These are phyloP conservation scores for Salvia sclarea DNA, from an alignment of 305 asterid genomes.

Conservation along the genomic window DNA sequence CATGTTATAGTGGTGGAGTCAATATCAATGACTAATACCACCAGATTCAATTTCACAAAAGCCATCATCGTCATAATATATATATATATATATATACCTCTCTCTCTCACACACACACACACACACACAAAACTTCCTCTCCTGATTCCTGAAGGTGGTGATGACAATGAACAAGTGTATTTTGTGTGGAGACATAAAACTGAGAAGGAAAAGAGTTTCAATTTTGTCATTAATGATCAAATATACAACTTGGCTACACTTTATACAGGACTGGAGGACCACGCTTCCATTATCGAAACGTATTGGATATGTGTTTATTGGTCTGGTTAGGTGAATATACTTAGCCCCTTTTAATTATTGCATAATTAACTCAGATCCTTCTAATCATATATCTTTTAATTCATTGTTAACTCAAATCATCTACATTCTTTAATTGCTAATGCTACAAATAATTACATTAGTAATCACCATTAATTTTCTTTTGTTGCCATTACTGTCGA, in stretches of 20 bases:
- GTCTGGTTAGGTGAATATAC: constrained; percentile 30
- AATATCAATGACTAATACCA: constrained; percentile 49
- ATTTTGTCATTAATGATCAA: constrained; percentile 25
- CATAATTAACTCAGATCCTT: not conserved
- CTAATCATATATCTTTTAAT: not conserved
- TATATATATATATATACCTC: not conserved
- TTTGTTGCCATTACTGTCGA: constrained; percentile 1
- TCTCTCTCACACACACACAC: not conserved
- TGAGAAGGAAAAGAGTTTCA: constrained; percentile 18
- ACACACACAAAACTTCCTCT: not conserved
- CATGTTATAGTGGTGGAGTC: constrained; percentile 43
- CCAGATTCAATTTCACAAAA: constrained; percentile 41
- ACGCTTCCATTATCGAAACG: constrained; percentile 41
- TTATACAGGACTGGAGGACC: constrained; percentile 41
- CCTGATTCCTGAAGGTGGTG: constrained; percentile 32
- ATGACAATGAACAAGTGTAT: constrained; percentile 30
- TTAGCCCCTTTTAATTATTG: constrained; percentile 7
- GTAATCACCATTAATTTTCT: not conserved
- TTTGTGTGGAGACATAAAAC: constrained; percentile 15
- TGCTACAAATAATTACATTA: constrained; percentile 18
- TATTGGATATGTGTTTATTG: not conserved
- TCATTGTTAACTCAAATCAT: not conserved
- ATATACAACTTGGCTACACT: constrained; percentile 36
- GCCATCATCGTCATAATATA: constrained; percentile 33
- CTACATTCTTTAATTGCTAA: not conserved